A percentile compares a stretch with the other conserved stretches of the same genome.
phyloP scores from a whole-genome alignment of 1,284 basidiomycete species.

The Prillingera fragicola region DNA sequence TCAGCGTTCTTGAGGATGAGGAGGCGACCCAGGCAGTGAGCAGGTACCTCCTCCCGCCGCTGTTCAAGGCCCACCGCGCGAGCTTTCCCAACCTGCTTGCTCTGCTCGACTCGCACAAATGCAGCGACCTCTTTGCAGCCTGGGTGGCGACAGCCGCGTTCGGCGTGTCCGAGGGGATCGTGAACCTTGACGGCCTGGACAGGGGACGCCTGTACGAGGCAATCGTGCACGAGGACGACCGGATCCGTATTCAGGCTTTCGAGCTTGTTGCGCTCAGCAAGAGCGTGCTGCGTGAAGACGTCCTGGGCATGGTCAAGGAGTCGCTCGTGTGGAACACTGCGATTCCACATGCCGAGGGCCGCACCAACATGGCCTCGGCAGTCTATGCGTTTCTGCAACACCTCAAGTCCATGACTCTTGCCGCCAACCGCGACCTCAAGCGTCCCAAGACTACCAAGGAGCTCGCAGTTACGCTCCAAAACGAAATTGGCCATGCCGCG shows the following conservation, averaged over 20 bases:
- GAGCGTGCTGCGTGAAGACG: constrained; percentile 16
- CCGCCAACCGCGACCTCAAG: constrained; percentile 5
- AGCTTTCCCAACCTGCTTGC: constrained; percentile 16
- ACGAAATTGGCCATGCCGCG: neutral
- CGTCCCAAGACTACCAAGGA: constrained; percentile 6
- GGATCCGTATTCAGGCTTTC: constrained; percentile 34
- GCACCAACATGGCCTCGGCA: constrained; percentile 37
- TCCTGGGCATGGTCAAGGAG: constrained; percentile 27
- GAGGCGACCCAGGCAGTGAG: constrained; percentile 14
- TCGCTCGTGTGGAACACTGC: constrained; percentile 25
- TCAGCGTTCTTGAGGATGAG: constrained; percentile 20
- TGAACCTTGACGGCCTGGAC: constrained; percentile 24
- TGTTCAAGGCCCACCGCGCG: constrained; percentile 21
- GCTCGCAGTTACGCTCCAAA: neutral
- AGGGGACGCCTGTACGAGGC: constrained; percentile 22
- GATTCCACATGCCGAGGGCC: constrained; percentile 29
- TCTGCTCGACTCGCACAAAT: constrained; percentile 12
- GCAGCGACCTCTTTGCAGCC: constrained; percentile 21
- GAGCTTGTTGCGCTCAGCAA: constrained; percentile 30
- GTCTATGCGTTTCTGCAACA: constrained; percentile 30
- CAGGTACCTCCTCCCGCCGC: constrained; percentile 33
- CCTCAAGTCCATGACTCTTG: constrained; percentile 18
- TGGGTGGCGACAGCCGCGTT: constrained; percentile 39
- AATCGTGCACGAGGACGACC: constrained; percentile 26
- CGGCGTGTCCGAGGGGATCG: constrained; percentile 25